A percentile compares a stretch with the other conserved stretches of the same genome.
Evolutionary conservation across 2,329 filamentous ascomycete species (phyloP).

Genomic region (Pseudogymnoascus pannorum): DNA sequence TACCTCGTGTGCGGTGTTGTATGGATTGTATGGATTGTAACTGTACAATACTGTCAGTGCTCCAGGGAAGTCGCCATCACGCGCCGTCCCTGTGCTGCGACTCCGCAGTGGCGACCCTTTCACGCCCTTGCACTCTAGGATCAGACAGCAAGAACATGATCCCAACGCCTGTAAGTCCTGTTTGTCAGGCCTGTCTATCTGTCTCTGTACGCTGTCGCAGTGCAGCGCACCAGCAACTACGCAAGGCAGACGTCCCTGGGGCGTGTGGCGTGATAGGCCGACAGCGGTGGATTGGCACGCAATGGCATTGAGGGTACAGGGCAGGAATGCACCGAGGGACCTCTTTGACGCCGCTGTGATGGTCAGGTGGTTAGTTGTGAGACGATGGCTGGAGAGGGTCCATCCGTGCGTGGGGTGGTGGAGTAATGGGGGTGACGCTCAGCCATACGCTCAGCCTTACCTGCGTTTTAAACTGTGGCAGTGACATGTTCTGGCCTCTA

Average conservation of each 20-base stretch:
- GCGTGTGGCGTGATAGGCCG: background rate
- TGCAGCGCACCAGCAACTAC: background rate
- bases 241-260: background rate
- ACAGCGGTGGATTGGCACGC: background rate
- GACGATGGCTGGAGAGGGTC: background rate
- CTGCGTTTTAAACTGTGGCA: background rate
- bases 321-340: background rate
- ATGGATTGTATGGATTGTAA: too few relatives aligned
- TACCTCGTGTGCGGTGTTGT: background rate
- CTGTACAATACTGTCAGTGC: background rate
- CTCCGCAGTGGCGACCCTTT: background rate
- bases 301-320: background rate
- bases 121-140: background rate
- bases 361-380: background rate
- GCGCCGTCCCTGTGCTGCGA: background rate
- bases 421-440: background rate
- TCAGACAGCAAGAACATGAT: background rate
- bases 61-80: background rate
- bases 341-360: background rate
- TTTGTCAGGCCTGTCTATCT: background rate
- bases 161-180: background rate
- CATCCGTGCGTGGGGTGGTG: background rate
- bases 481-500: background rate
- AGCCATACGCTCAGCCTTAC: background rate
- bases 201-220: slow-evolving; percentile 1